These are phyloP conservation scores for Paecilomyces variotii DNA, from an alignment of 2,329 filamentous ascomycete genomes.

Conservation along the genomic window DNA sequence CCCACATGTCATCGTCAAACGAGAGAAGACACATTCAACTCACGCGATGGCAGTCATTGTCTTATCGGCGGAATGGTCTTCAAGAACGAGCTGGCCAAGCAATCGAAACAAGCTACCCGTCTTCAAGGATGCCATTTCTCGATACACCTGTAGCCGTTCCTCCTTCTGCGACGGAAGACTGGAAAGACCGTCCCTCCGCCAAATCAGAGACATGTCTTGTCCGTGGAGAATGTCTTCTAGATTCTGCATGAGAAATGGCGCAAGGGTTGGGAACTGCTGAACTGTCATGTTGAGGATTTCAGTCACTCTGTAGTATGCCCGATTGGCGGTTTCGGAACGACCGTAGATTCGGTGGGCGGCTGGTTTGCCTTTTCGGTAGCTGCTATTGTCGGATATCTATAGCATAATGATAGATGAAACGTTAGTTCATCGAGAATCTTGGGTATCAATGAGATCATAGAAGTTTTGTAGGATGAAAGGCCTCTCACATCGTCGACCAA, in stretches of 20 bases:
- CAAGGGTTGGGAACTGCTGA: slow-evolving; percentile 8
- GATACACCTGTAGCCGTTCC: slow-evolving; percentile 10
- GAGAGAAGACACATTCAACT: not conserved
- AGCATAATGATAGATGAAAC: not conserved
- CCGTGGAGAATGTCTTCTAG: slow-evolving; percentile 15
- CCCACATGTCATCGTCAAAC: not conserved
- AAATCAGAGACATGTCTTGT: slow-evolving; percentile 15
- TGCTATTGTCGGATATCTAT: slow-evolving; percentile 14
- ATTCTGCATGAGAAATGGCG: slow-evolving; percentile 11
- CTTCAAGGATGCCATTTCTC: slow-evolving; percentile 12
- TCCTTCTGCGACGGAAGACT: slow-evolving; percentile 5
- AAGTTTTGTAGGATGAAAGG: not conserved
- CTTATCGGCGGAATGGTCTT: slow-evolving; percentile 9
- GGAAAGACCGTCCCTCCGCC: slow-evolving; percentile 13
- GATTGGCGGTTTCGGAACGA: slow-evolving; percentile 14
- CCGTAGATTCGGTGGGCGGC: slow-evolving; percentile 14
- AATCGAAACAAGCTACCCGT: slow-evolving; percentile 15
- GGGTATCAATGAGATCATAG: not conserved
- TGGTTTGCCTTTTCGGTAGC: slow-evolving; percentile 13
- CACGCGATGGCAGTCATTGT: slow-evolving; percentile 13
- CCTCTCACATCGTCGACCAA: slow-evolving; percentile 15
- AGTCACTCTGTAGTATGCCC: slow-evolving; percentile 15
- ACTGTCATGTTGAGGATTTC: slow-evolving; percentile 11
- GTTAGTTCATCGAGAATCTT: not conserved
- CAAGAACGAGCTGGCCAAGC: slow-evolving; percentile 12